Evolutionary conservation across 2,329 filamentous ascomycete genomes (phyloP).

Genomic region (Blumeria graminis): DNA sequence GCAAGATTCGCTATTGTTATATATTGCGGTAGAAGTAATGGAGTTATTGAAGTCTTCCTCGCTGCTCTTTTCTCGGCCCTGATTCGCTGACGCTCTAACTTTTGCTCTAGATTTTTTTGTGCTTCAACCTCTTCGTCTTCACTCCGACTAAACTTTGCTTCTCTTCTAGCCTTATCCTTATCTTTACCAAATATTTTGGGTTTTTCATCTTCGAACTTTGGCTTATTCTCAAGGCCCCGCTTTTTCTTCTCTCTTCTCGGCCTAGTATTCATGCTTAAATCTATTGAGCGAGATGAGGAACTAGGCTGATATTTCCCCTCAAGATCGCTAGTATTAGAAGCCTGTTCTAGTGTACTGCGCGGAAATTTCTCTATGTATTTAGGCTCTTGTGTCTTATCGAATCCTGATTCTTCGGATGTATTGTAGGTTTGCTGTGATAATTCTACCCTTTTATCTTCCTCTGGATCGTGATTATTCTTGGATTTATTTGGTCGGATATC

Average conservation of each 20-base stretch:
- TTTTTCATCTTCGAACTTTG: slow-evolving; percentile 4
- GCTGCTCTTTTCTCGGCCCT: slow-evolving; percentile 17
- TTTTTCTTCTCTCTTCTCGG: slow-evolving; percentile 3
- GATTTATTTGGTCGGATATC: too few relatives aligned
- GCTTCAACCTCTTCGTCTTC: slow-evolving; percentile 15
- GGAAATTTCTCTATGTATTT: too few relatives aligned
- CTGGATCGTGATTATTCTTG: too few relatives aligned
- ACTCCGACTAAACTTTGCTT: slow-evolving; percentile 8
- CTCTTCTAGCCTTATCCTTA: slow-evolving; percentile 13
- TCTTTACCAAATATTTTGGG: slow-evolving; percentile 6
- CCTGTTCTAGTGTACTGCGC: too few relatives aligned
- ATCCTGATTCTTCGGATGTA: too few relatives aligned
- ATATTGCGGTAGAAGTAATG: slow-evolving; percentile 66
- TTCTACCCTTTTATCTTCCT: too few relatives aligned
- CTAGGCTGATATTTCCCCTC: too few relatives aligned
- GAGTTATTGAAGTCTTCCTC: slow-evolving; percentile 22
- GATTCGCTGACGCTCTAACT: slow-evolving; percentile 16
- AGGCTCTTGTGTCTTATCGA: too few relatives aligned
- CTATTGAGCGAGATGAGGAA: too few relatives aligned
- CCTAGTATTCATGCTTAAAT: background rate
- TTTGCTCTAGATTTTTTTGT: slow-evolving; percentile 19
- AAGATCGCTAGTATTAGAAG: too few relatives aligned
- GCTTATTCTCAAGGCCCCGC: slow-evolving; percentile 2
- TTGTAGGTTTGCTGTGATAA: too few relatives aligned
- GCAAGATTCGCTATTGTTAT: slow-evolving; percentile 75